Base-by-base conservation (phyloP, 2,329 filamentous ascomycete species). In the Aspergillus neoniger region DNA sequence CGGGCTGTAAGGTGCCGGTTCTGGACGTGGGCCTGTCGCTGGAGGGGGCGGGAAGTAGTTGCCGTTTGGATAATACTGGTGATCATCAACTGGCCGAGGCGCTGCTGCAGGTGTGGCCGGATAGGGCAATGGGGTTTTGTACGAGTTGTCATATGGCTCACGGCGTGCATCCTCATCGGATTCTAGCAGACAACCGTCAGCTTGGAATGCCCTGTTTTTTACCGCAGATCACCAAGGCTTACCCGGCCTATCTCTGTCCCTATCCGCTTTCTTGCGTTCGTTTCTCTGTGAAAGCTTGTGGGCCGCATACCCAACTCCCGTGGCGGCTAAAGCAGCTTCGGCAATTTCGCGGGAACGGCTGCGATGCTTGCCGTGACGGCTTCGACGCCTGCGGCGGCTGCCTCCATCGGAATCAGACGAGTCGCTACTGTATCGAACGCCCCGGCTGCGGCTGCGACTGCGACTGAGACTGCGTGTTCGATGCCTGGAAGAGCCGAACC, bases 211-310 rank as follows among this genome's bases (percentile, higher is more conserved):
- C 5, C 28, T 15, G 28, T 25, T 25, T 30, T 23, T 32, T n/a
- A n/a, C 39, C 8, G 23, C 38, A 17, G 17, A n/a, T 17, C 25
- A 50, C 28, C 47, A 52, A 21, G 32, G 69, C 82, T 80, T 71
- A 84, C 83, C 78, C n/a, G 61, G 63, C 52, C 67, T 63, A 67
- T 78, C 78, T 64, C 78, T 73, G 58, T 83, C 82, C 66, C 79
- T 80, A 61, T 83, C 82, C 36, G 79, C 79, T 68, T 82, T 82
- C 74, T 83, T 86, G 54, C 82, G 81, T 65, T 86, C 83, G 61
- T 82, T 81, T 55, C 80, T 76, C 75, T 85, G 84, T 23, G 81
- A 79, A 66, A 83, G 80, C 68, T 87, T 83, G 69, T 86, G 82
- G 15, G 84, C 84, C 48, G 83, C 83, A 63, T 85, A 75, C 23